Evolutionary conservation across 805 yeast genomes (phyloP), one percentile per base, ranked within the genome.

Genomic region (Barnettozyma botsteinii): DNA sequence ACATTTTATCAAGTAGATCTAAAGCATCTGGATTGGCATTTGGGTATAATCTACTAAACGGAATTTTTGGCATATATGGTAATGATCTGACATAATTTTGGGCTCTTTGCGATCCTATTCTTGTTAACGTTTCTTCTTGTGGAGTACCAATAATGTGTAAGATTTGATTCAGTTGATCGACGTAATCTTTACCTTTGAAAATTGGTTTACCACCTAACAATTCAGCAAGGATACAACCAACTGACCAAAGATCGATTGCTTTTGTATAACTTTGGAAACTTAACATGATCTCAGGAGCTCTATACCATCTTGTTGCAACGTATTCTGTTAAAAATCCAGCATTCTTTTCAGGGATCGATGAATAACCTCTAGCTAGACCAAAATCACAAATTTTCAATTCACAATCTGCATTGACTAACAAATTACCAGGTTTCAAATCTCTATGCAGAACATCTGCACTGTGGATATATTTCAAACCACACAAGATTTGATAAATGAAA

Each of bases 271-370:
- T 86, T 60, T 93, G 95, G 67, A 85, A 87, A 48, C 94, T 82
- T 40, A 93, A 70, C 88, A 93, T 91, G 62, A 93, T 88, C 58
- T 93, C 98, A 0, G 98, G 98, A 4, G 98, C 98, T 51, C 98
- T 72, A 63, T 93, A 93, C 98, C 98, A 93, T 60, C 98, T 74
- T 1, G 98, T 93, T 24, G 98, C 98, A 21, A 93, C 98, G 59
- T 93, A 93, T 61, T 91, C 98, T 1, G 98, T 93, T 70, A 91
- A 67, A 55, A 87, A 91, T n/a, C 96, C 97, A 24, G 85, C 84
- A 52, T 88, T 87, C 52, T 81, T 85, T 45, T 81, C 89, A 1
- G 88, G 85, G 54, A 81, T 82, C 44, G 79, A 79, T 9, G 87
- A 78, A 51, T 83, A 88, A 27, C 97, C 96, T 59, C 97, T 75